These are phyloP conservation scores for Trifolium repens DNA, from an alignment of 306 rosid species.

Conservation along the genomic window DNA sequence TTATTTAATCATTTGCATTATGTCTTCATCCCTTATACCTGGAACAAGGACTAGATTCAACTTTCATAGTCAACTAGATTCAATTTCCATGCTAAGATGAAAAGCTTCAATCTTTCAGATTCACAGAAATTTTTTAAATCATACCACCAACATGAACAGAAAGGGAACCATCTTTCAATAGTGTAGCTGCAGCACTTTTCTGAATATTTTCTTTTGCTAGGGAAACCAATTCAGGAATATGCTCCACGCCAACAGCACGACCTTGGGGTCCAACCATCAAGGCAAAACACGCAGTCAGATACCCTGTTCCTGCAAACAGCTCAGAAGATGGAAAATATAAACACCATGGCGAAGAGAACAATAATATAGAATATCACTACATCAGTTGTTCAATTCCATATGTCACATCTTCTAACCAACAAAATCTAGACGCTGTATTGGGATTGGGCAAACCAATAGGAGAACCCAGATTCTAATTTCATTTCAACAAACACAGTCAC, in stretches of 20 bases:
- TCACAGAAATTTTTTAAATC: slow-evolving; percentile 42
- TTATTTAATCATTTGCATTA: slow-evolving; percentile 6
- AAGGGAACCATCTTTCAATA: slow-evolving; percentile 79
- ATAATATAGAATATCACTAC: background rate
- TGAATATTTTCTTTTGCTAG: slow-evolving; percentile 72
- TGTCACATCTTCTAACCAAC: slow-evolving; percentile 12
- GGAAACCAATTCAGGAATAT: slow-evolving; percentile 89
- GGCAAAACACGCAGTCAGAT: slow-evolving; percentile 93
- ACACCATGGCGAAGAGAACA: background rate
- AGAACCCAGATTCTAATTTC: background rate
- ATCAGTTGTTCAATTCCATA: background rate
- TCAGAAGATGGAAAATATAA: slow-evolving; percentile 9
- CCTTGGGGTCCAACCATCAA: slow-evolving; percentile 96
- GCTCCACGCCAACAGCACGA: slow-evolving; percentile 85
- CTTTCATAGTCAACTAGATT: slow-evolving; percentile 26
- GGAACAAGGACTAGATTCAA: slow-evolving; percentile 33
- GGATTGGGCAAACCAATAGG: background rate
- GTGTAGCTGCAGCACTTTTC: slow-evolving; percentile 84
- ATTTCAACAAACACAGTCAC: background rate
- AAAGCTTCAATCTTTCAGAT: slow-evolving; percentile 32
- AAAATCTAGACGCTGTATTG: slow-evolving; percentile 13
- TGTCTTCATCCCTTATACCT: slow-evolving; percentile 18
- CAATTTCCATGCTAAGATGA: slow-evolving; percentile 16
- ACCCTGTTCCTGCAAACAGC: slow-evolving; percentile 80
- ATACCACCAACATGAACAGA: slow-evolving; percentile 80